Conservation (phyloP, 140 eudicot genomes). For the Anethum foeniculum region DNA sequence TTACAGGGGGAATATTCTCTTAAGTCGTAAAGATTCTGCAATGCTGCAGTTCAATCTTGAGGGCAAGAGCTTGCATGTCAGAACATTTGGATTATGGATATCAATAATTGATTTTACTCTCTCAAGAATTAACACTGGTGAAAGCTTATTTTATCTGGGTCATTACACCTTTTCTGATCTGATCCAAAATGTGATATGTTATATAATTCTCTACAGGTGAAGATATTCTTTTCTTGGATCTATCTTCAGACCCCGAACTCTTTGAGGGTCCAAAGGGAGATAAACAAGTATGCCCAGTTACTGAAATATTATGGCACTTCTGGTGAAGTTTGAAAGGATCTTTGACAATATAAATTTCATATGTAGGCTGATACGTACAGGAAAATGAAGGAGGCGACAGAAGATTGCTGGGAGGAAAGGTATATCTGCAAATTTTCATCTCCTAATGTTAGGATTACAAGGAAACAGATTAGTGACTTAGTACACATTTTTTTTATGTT, state of each 20-base stretch:
- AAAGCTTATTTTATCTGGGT: background rate
- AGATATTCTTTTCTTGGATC: slow-evolving; percentile 72
- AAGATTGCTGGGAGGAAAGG: slow-evolving; percentile 99
- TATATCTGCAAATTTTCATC: slow-evolving; percentile 20
- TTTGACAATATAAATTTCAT: slow-evolving; percentile 5
- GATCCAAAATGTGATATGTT: background rate
- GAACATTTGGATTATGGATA: slow-evolving; percentile 53
- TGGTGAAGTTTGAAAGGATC: slow-evolving; percentile 7
- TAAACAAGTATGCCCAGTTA: slow-evolving; percentile 32
- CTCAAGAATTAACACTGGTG: slow-evolving; percentile 89
- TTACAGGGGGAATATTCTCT: slow-evolving; percentile 80
- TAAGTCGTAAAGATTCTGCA: slow-evolving; percentile 58
- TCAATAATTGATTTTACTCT: slow-evolving; percentile 94
- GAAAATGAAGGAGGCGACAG: slow-evolving; percentile 78
- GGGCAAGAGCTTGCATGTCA: slow-evolving; percentile 50
- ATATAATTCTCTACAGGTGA: slow-evolving; percentile 55
- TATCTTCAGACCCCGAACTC: slow-evolving; percentile 74
- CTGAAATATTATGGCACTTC: background rate
- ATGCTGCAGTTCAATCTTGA: slow-evolving; percentile 54
- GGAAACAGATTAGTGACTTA: background rate
- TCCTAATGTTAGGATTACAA: background rate
- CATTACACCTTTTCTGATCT: background rate
- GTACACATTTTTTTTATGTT: background rate
- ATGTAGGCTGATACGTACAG: slow-evolving; percentile 83
- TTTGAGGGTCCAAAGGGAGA: slow-evolving; percentile 93